Evolutionary conservation across 257 asterid species (phyloP).

Genomic region (Marsdenia floribunda): DNA sequence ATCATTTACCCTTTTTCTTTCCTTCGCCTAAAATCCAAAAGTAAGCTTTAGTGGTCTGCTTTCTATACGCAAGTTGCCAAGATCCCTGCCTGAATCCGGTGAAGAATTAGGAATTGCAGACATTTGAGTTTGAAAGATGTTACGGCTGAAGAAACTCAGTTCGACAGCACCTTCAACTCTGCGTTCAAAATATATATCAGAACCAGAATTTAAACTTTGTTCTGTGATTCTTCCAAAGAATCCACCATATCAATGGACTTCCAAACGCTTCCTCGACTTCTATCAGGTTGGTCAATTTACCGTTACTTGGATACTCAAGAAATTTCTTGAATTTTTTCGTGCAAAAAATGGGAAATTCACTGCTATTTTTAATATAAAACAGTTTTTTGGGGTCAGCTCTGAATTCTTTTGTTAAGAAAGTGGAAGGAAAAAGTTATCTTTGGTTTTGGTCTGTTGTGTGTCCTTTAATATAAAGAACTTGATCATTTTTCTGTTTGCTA

Average conservation of each 20-base stretch:
- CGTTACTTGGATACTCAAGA: neutral
- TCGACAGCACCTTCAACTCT: conserved; percentile 28
- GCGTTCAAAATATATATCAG: conserved; percentile 19
- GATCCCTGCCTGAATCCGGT: neutral
- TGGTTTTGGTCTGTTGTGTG: neutral
- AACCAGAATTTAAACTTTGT: conserved; percentile 21
- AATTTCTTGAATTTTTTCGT: neutral
- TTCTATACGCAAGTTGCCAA: too few relatives aligned
- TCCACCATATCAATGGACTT: conserved; percentile 59
- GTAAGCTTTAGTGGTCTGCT: too few relatives aligned
- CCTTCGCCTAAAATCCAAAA: too few relatives aligned
- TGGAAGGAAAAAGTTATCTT: neutral
- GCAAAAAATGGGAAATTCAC: neutral
- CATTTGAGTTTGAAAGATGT: conserved; percentile 33
- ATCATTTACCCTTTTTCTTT: too few relatives aligned
- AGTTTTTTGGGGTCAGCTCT: neutral
- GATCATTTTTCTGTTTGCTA: conserved; percentile 15
- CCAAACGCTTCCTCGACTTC: conserved; percentile 70
- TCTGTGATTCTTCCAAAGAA: conserved; percentile 28
- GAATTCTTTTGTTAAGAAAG: neutral
- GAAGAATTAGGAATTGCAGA: neutral
- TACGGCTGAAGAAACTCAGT: conserved; percentile 46
- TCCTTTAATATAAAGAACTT: neutral
- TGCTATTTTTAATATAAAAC: neutral
- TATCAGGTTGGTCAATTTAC: conserved; percentile 48